Percentiles rank a stretch among this genome's conserved stretches.
Conservation (phyloP, 2,329 filamentous ascomycete genomes). For the Chrysoporthe deuterocubensis region DNA sequence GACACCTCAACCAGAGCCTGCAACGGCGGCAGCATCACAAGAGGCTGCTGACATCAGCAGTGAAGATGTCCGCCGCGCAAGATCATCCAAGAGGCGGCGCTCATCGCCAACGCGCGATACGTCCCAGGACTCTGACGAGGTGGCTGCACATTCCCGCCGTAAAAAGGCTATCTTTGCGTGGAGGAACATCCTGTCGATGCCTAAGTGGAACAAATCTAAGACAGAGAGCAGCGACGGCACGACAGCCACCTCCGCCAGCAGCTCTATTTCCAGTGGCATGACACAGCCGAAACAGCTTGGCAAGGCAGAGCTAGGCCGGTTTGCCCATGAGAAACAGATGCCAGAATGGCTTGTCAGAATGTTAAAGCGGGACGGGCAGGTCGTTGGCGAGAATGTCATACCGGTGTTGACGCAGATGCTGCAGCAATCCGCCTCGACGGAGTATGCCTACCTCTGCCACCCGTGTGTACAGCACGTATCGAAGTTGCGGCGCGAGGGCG, state of each 20-base stretch:
- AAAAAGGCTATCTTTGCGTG: slow-evolving; percentile 27
- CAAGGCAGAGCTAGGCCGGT: slow-evolving; percentile 70
- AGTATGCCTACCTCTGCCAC: slow-evolving; percentile 80
- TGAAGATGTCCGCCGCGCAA: slow-evolving; percentile 9
- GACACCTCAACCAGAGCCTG: slow-evolving; percentile 14
- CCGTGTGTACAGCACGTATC: slow-evolving; percentile 77
- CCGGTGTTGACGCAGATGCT: slow-evolving; percentile 66
- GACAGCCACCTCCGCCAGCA: slow-evolving; percentile 4
- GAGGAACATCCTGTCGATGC: slow-evolving; percentile 28
- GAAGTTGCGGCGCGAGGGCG: slow-evolving; percentile 80
- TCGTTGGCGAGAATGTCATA: slow-evolving; percentile 63
- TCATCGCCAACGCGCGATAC: slow-evolving; percentile 14
- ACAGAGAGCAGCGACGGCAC: slow-evolving; percentile 8
- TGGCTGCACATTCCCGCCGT: slow-evolving; percentile 17
- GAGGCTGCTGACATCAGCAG: neutral
- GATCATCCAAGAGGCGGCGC: slow-evolving; percentile 16
- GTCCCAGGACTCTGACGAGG: slow-evolving; percentile 19
- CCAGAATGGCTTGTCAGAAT: slow-evolving; percentile 68
- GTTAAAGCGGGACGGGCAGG: slow-evolving; percentile 62
- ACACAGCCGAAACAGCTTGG: slow-evolving; percentile 33
- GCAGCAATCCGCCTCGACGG: slow-evolving; percentile 65
- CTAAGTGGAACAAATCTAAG: slow-evolving; percentile 24
- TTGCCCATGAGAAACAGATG: slow-evolving; percentile 76
- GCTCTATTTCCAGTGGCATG: slow-evolving; percentile 11
- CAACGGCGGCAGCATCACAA: slow-evolving; percentile 1